Evolutionary conservation across 2,329 filamentous ascomycete genomes (phyloP), one percentile per base, ranked within the genome.

Genomic region (Colletotrichum endophyticum): DNA sequence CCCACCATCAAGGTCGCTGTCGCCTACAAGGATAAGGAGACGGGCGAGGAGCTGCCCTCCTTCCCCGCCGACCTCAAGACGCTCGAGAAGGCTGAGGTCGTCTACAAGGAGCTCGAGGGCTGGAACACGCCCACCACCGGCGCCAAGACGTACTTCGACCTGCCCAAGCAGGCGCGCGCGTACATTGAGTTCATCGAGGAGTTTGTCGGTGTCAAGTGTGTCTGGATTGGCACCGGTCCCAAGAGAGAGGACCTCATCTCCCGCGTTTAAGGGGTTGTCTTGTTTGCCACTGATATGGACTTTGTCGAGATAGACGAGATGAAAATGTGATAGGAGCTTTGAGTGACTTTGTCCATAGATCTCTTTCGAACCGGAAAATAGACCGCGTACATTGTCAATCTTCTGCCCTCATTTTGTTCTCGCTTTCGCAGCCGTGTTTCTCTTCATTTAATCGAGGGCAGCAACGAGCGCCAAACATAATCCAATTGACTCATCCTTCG

Each of bases 1-100:
- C 88, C 91, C 12, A 93, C 92, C 81, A 90, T 98, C 85, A 94
- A 96, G 84, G 88, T 95, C 67, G 94, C 94, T 22, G 91, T 94
- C 16, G 92, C 91, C 3, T 98, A 98, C 86, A 89, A 88, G 80
- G 83, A 81, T 63, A 79, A 83, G 73, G 81, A 27, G 34, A 86
- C 85, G 1, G 85, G 85, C 59, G 82, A 90, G 81, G 85, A 86
- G 72, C 84, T 94, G 13, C 87, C 90, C 22, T 91, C 89, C 15
- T 95, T 94, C 88, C 94, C 90, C 6, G 92, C 93, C 9, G 91
- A 94, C 80, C 88, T 92, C 19, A 85, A 88, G 57, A 83, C 89
- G 44, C 87, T 95, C 19, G 89, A 90, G 32, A 86, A 87, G 69
- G 88, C 91, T 71, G 90, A 94, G 81, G 91, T 94, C 22, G 88